Evolutionary conservation across 2,329 filamentous ascomycete genomes (phyloP).

Genomic region (Monosporascus sp.): DNA sequence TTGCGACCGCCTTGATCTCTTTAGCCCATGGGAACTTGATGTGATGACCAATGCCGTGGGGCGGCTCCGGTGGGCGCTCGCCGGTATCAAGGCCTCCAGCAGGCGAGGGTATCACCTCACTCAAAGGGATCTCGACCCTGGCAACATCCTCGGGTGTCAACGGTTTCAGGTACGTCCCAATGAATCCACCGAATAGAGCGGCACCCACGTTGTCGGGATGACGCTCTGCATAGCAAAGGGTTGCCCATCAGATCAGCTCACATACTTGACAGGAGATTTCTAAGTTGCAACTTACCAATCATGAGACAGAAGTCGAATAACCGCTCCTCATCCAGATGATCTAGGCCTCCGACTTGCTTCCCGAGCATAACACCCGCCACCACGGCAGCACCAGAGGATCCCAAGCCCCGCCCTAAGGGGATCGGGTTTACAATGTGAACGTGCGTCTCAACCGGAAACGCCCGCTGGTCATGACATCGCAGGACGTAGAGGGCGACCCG

Average conservation of each 20-base stretch:
- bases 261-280: not conserved
- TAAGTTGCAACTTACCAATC: conserved; percentile 58
- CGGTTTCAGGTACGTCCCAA: conserved; percentile 93
- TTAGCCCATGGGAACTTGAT: conserved; percentile 91
- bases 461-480: conserved; percentile 79
- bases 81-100: conserved; percentile 91
- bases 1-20: conserved; percentile 93
- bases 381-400: conserved; percentile 92
- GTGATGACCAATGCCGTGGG: conserved; percentile 87
- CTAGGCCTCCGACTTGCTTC: conserved; percentile 78
- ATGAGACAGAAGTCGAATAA: conserved; percentile 96
- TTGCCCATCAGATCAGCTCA: not conserved
- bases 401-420: conserved; percentile 83
- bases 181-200: conserved; percentile 91
- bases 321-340: conserved; percentile 67
- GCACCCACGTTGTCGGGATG: conserved; percentile 95
- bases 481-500: conserved; percentile 91
- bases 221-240: conserved; percentile 49
- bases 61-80: conserved; percentile 79
- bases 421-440: conserved; percentile 96
- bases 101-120: conserved; percentile 84
- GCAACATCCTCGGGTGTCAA: conserved; percentile 83
- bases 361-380: conserved; percentile 92
- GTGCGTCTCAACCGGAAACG: conserved; percentile 79
- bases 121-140: conserved; percentile 87